These are phyloP conservation scores for Haematococcus sp. DNA, from an alignment of 139 green algal genomes.

Conservation along the genomic window DNA sequence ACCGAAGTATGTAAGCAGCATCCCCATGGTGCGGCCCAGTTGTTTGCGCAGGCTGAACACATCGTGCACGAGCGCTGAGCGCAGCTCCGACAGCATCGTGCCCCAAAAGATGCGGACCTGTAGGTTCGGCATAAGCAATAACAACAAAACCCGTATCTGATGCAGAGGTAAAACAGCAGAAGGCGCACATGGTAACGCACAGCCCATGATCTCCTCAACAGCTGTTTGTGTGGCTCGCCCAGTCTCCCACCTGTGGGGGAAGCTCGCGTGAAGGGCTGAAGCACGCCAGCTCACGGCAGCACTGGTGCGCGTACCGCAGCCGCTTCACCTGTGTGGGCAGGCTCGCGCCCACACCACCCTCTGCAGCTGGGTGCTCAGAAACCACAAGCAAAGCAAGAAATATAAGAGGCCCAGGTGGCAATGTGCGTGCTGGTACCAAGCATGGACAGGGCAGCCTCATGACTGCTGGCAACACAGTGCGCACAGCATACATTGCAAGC, in stretches of 20 bases:
- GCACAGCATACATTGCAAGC: no score
- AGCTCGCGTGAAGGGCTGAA: not conserved
- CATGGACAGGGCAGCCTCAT: no score
- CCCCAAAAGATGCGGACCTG: conserved; percentile 24
- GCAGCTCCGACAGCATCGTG: conserved; percentile 46
- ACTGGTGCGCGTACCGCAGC: conserved; percentile 16
- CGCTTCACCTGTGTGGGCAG: conserved; percentile 22
- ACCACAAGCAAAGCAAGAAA: no score
- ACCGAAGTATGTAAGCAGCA: conserved; percentile 27
- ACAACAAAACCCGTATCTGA: no score
- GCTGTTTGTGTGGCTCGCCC: no score
- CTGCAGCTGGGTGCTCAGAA: not conserved
- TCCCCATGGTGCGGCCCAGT: conserved; percentile 12
- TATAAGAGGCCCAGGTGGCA: no score
- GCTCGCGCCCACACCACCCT: not conserved
- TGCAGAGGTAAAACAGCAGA: no score
- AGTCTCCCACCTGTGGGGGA: conserved; percentile 19
- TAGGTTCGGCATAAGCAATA: no score
- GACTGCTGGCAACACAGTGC: no score
- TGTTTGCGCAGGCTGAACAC: conserved; percentile 19
- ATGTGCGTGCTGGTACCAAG: no score
- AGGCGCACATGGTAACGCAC: no score
- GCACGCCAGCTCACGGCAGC: conserved; percentile 12
- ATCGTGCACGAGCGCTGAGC: conserved; percentile 17
- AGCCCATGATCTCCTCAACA: no score